These are phyloP conservation scores for Camelina sativa DNA, from an alignment of 345 rosid species.

Conservation along the genomic window DNA sequence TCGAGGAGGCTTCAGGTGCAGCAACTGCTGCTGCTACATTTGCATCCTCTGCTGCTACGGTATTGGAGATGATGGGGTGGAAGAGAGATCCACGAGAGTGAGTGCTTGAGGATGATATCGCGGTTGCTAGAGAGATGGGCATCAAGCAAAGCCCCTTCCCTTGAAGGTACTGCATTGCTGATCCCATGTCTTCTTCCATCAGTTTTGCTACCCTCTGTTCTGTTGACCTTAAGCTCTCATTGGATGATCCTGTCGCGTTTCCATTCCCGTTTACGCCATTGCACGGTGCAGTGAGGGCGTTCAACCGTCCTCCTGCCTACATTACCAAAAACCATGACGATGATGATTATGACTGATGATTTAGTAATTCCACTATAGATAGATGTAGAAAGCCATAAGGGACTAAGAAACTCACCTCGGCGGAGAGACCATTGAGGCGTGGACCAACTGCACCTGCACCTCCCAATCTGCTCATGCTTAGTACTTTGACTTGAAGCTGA, in stretches of 20 bases:
- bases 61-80: slow-evolving; percentile 20
- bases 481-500: slow-evolving; percentile 99
- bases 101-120: slow-evolving; percentile 77
- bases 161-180: slow-evolving; percentile 98
- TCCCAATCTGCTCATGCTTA: slow-evolving; percentile 96
- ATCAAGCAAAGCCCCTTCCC: slow-evolving; percentile 96
- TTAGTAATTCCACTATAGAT: background rate
- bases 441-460: slow-evolving; percentile 90
- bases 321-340: slow-evolving; percentile 9
- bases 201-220: slow-evolving; percentile 93
- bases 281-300: slow-evolving; percentile 42
- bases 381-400: background rate
- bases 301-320: slow-evolving; percentile 62
- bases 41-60: slow-evolving; percentile 25
- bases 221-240: slow-evolving; percentile 67
- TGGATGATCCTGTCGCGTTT: slow-evolving; percentile 45
- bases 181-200: slow-evolving; percentile 98
- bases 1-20: slow-evolving; percentile 47
- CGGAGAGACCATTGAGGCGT: slow-evolving; percentile 73
- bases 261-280: slow-evolving; percentile 46
- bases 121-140: slow-evolving; percentile 95
- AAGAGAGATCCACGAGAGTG: slow-evolving; percentile 55
- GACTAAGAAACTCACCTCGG: slow-evolving; percentile 60
- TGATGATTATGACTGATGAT: slow-evolving; percentile 3
- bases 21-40: slow-evolving; percentile 25